Conservation (phyloP, 73 alveolate genomes). For the Paramecium biaurelia region DNA sequence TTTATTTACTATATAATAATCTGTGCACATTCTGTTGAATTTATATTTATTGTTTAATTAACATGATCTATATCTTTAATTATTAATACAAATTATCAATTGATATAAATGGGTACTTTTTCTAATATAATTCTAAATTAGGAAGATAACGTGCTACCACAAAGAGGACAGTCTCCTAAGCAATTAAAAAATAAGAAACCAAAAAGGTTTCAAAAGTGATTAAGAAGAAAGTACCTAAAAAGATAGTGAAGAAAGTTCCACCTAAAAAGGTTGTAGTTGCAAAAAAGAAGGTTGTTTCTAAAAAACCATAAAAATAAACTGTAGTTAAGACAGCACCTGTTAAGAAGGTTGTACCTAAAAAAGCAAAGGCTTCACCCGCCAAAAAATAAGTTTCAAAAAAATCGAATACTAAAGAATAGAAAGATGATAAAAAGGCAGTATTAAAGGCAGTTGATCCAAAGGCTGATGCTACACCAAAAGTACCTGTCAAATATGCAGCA, state of each 20-base stretch:
- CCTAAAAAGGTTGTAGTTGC: background rate
- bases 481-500: background rate
- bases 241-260: background rate
- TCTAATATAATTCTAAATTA: background rate
- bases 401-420: background rate
- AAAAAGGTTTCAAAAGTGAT: background rate
- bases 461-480: background rate
- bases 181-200: background rate
- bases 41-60: background rate
- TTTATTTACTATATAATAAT: background rate
- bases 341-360: background rate
- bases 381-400: slow-evolving; percentile 17
- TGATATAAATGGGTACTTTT: background rate
- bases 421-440: background rate
- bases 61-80: background rate
- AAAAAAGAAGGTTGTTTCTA: background rate
- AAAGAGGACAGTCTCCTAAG: background rate
- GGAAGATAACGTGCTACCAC: background rate
- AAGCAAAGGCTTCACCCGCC: background rate
- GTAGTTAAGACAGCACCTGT: background rate
- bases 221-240: background rate
- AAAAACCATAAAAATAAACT: background rate
- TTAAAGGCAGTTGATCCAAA: background rate
- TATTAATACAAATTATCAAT: background rate
- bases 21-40: background rate